Conservation (phyloP, 441 rosid genomes). For the Corymbia citriodora region DNA sequence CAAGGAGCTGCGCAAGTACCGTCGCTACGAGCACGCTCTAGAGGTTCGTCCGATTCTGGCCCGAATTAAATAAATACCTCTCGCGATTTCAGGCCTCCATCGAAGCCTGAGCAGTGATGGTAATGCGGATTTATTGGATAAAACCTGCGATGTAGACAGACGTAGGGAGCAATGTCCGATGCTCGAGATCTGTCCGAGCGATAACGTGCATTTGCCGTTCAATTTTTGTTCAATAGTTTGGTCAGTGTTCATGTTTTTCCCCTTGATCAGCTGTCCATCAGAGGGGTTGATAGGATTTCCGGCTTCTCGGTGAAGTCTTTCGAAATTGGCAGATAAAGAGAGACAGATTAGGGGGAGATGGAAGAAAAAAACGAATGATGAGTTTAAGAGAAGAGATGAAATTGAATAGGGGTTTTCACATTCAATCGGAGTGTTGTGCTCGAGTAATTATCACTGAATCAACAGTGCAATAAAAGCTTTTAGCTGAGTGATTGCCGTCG, state of each 20-base stretch:
- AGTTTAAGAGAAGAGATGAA: background rate
- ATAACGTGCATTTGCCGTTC: background rate
- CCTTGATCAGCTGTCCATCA: background rate
- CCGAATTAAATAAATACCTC: background rate
- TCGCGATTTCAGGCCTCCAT: background rate
- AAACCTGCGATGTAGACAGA: background rate
- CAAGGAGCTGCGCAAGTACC: constrained; percentile 51
- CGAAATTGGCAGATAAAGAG: background rate
- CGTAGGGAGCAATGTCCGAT: background rate
- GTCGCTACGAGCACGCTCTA: constrained; percentile 49
- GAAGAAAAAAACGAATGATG: background rate
- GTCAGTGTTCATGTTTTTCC: background rate
- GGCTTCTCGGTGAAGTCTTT: background rate
- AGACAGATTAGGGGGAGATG: background rate
- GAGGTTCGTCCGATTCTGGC: constrained; percentile 35
- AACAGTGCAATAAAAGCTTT: background rate
- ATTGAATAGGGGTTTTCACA: background rate
- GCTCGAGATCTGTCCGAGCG: background rate
- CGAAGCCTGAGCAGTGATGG: background rate
- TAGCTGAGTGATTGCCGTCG: background rate
- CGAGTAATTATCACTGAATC: background rate
- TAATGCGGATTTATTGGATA: background rate
- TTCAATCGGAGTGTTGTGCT: background rate
- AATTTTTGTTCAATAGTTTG: background rate
- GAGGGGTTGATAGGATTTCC: background rate